phyloP scores from a whole-genome alignment of 192 early-diverging fungal genomes.

The Kickxella alabastrina region DNA sequence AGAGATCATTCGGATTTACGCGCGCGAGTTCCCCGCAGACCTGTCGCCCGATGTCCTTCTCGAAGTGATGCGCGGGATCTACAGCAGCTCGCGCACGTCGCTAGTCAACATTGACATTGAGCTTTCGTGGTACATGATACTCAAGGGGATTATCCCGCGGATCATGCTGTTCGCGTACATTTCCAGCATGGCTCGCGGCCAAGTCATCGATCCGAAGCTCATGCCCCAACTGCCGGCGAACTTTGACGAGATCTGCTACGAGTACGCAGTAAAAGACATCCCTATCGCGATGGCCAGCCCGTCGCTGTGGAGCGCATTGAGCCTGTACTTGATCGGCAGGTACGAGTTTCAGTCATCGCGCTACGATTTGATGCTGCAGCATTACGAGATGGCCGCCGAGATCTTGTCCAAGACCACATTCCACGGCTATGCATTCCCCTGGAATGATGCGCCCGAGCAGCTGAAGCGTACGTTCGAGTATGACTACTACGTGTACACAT shows the following conservation, averaged over 20 bases:
- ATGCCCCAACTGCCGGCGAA: constrained; percentile 36
- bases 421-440: constrained; percentile 39
- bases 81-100: constrained; percentile 41
- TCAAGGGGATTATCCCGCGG: constrained; percentile 44
- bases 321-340: constrained; percentile 36
- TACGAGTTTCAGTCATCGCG: constrained; percentile 50
- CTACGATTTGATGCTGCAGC: constrained; percentile 45
- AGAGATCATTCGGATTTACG: constrained; percentile 36
- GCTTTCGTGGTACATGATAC: constrained; percentile 49
- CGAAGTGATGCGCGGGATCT: constrained; percentile 44
- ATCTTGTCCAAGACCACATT: constrained; percentile 32
- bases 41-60: constrained; percentile 37
- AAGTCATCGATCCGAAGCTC: constrained; percentile 29
- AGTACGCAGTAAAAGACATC: constrained; percentile 29
- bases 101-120: constrained; percentile 46
- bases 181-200: constrained; percentile 45
- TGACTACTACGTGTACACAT: constrained; percentile 50
- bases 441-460: constrained; percentile 21
- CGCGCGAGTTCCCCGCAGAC: constrained; percentile 34
- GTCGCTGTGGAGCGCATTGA: constrained; percentile 41
- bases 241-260: constrained; percentile 50
- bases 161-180: constrained; percentile 40
- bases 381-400: constrained; percentile 48
- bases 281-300: constrained; percentile 24
- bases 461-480: constrained; percentile 44